Evolutionary conservation across 2,329 filamentous ascomycete genomes (phyloP).

Genomic region (Aspergillus sp.): DNA sequence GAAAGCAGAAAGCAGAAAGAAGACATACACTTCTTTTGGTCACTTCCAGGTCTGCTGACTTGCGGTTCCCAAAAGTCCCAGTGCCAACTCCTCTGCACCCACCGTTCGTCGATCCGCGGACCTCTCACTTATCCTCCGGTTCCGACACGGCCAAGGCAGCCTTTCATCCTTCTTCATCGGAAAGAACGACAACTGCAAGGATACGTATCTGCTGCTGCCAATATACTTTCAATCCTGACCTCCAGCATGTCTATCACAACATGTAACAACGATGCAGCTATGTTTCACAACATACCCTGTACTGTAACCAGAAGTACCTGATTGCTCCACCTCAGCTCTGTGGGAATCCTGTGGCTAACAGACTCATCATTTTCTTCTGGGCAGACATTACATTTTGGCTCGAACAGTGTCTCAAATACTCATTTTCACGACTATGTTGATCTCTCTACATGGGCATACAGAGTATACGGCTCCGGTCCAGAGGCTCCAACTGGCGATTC

Average conservation of each 20-base stretch:
- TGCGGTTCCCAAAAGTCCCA: not conserved
- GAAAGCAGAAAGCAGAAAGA: not conserved
- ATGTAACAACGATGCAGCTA: not conserved
- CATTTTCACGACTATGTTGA: not conserved
- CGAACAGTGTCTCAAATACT: not conserved
- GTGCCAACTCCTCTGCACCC: not conserved
- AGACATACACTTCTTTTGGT: not conserved
- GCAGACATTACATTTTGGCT: not conserved
- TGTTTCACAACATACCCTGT: not conserved
- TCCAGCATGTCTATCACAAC: not conserved
- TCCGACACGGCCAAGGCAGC: not conserved
- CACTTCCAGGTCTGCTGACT: constrained; percentile 1
- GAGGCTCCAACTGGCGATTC: not conserved
- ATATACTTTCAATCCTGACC: not conserved
- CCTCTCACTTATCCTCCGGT: not conserved
- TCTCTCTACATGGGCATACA: not conserved
- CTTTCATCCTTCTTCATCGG: not conserved
- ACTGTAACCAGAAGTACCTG: not conserved
- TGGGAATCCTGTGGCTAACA: not conserved
- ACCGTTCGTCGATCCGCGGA: not conserved
- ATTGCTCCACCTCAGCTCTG: not conserved
- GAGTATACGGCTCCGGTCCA: not conserved
- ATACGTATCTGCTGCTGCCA: not conserved
- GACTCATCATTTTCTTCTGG: not conserved
- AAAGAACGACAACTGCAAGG: not conserved